A percentile compares a stretch with the other conserved stretches of the same genome.
phyloP scores from a whole-genome alignment of 495 filamentous ascomycete genomes.

The Cairneyella variabilis region DNA sequence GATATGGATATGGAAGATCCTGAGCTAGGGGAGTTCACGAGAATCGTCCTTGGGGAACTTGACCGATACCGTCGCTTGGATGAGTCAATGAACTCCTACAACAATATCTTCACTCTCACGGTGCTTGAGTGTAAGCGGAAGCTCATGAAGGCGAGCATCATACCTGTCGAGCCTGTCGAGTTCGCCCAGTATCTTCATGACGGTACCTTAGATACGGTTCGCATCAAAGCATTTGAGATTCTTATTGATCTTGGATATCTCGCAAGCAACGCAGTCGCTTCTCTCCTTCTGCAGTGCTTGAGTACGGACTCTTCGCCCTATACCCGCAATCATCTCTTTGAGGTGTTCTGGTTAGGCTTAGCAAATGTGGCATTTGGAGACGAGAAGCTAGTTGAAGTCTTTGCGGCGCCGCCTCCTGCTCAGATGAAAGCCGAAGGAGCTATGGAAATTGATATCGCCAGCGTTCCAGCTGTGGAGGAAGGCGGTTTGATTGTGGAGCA shows the following conservation, averaged over 20 bases:
- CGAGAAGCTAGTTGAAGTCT: slow-evolving; percentile 28
- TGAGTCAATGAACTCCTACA: slow-evolving; percentile 86
- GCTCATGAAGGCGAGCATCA: slow-evolving; percentile 68
- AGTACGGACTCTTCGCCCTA: slow-evolving; percentile 78
- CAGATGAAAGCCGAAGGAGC: not conserved
- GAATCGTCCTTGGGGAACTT: slow-evolving; percentile 74
- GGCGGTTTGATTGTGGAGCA: slow-evolving; percentile 79
- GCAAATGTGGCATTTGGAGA: slow-evolving; percentile 80
- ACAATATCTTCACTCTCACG: slow-evolving; percentile 83
- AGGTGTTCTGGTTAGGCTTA: slow-evolving; percentile 64
- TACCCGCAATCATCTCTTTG: slow-evolving; percentile 65
- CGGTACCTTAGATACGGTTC: slow-evolving; percentile 73
- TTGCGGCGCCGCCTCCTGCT: slow-evolving; percentile 16
- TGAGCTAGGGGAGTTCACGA: slow-evolving; percentile 53
- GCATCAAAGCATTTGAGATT: slow-evolving; percentile 77
- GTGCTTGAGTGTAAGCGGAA: slow-evolving; percentile 73
- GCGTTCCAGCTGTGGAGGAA: slow-evolving; percentile 27
- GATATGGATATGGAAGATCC: slow-evolving; percentile 55
- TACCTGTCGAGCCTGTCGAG: slow-evolving; percentile 55
- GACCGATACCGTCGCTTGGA: slow-evolving; percentile 89
- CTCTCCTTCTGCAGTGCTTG: slow-evolving; percentile 66
- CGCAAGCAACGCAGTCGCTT: slow-evolving; percentile 55
- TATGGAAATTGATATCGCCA: slow-evolving; percentile 22
- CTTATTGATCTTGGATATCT: slow-evolving; percentile 76
- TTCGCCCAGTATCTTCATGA: slow-evolving; percentile 79